Evolutionary conservation across 2,329 filamentous ascomycete genomes (phyloP), one percentile per base, ranked within the genome.

Genomic region (Fusarium falciforme): DNA sequence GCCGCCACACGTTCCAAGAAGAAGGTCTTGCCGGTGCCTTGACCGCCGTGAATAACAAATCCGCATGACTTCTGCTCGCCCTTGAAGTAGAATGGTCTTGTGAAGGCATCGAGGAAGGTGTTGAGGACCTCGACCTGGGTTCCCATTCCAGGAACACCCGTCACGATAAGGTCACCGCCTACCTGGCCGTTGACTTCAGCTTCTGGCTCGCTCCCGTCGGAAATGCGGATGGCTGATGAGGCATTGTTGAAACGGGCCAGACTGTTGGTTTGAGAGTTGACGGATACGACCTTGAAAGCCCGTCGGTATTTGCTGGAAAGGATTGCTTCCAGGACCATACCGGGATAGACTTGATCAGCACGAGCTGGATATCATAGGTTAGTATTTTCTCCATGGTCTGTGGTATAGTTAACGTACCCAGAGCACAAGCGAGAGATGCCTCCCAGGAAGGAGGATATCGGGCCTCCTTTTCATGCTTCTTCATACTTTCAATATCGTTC

Each of bases 11-110:
- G 89, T 17, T 92, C 82, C 1, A 98, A 84, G 0, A 98, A 85
- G 72, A 93, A 87, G 1, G 91, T 93, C 84, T 98, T 98, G 27
- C 96, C 96, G 0, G 94, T 97, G 12, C 96, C 95, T 71, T 90
- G 90, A 20, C 93, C 92, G 16, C 96, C 96, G 80, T 97, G 92
- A 6, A 98, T 86, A 27, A 96, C 87, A 38, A 96, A 88, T 0
- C 90, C 91, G 61, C 89, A 87, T 1, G 88, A 84, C 75, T 78
- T 81, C 33, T 78, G 74, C 72, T 83, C 77, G 65, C 77, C 67
- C 64, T 78, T 68, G 49, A 79, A 59, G 67, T 77, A 76, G 40
- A 81, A 81, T 2, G 77, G 78, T 1, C 81, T 79, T 54, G 86
- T 86, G 75, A 93, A 92, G 67, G 86, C 85, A 27, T 82, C 79